A percentile compares a stretch with the other conserved stretches of the same genome.
phyloP scores from a whole-genome alignment of 768 basidiomycete genomes.

The Pleurotus djamor region DNA sequence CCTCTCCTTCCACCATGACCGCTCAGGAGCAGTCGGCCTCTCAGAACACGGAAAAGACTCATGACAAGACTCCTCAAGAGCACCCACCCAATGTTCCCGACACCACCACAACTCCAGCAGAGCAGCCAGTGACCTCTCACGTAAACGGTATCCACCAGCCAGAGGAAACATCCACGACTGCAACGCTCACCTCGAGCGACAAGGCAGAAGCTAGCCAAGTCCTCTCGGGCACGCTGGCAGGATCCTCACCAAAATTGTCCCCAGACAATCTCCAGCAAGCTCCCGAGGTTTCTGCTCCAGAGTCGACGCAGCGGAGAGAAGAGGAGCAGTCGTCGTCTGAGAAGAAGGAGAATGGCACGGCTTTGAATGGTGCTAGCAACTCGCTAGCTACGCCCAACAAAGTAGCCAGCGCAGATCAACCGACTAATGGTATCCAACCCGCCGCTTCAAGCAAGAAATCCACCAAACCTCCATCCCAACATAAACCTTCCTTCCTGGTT shows the following conservation, averaged over 20 bases:
- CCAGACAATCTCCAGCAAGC: neutral
- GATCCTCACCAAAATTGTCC: neutral
- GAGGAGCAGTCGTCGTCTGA: neutral
- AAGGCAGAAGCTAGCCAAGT: neutral
- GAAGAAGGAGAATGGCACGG: neutral
- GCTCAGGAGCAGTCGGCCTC: conserved; percentile 6
- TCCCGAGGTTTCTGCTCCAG: neutral
- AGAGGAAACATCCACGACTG: neutral
- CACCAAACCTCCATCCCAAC: neutral
- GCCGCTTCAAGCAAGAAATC: conserved; percentile 1
- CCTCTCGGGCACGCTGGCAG: neutral
- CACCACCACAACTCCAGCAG: neutral
- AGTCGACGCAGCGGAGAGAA: neutral
- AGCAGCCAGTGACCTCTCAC: neutral
- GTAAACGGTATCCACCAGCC: conserved; percentile 4
- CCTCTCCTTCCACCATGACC: conserved; percentile 6
- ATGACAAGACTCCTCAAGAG: neutral
- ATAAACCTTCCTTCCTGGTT: conserved; percentile 54
- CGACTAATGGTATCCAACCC: neutral
- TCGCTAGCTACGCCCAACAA: neutral
- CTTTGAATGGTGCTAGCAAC: neutral
- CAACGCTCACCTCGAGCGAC: neutral
- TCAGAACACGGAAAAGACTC: neutral
- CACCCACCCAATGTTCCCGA: neutral
- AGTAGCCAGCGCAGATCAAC: neutral